Evolutionary conservation across 768 basidiomycete genomes (phyloP).

Genomic region (Pulveroboletus sp.): DNA sequence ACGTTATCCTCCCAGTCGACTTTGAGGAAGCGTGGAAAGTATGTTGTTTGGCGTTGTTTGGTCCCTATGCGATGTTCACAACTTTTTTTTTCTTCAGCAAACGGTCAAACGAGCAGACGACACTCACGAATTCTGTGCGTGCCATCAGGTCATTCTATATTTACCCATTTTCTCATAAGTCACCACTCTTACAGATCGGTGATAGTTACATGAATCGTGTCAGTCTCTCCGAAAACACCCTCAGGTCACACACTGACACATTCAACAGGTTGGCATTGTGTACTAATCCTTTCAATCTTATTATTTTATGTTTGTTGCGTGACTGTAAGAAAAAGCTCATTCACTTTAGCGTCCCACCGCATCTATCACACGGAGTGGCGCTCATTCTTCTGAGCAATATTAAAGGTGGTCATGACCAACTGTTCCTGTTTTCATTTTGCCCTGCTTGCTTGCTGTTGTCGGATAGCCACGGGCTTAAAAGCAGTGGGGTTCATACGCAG

Average conservation of each 20-base stretch:
- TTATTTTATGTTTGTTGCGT: conserved; percentile 12
- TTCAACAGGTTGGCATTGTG: conserved; percentile 31
- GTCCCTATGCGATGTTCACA: conserved; percentile 29
- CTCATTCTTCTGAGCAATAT: conserved; percentile 86
- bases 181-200: conserved; percentile 36
- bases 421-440: conserved; percentile 39
- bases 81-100: conserved; percentile 57
- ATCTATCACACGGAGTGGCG: conserved; percentile 56
- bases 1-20: conserved; percentile 93
- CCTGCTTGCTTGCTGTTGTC: conserved; percentile 31
- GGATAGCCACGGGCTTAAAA: conserved; percentile 25
- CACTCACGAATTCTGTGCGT: conserved; percentile 93
- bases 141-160: not conserved
- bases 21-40: conserved; percentile 99
- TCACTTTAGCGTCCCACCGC: conserved; percentile 85
- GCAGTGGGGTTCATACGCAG: conserved; percentile 51
- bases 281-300: conserved; percentile 33
- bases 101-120: conserved; percentile 95
- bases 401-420: conserved; percentile 28
- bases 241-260: conserved; percentile 12
- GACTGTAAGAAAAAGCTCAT: conserved; percentile 42
- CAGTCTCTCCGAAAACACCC: conserved; percentile 34
- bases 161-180: conserved; percentile 4
- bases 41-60: conserved; percentile 57
- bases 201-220: conserved; percentile 26